phyloP scores from a whole-genome alignment of 345 rosid species.

The Salix purpurea region DNA sequence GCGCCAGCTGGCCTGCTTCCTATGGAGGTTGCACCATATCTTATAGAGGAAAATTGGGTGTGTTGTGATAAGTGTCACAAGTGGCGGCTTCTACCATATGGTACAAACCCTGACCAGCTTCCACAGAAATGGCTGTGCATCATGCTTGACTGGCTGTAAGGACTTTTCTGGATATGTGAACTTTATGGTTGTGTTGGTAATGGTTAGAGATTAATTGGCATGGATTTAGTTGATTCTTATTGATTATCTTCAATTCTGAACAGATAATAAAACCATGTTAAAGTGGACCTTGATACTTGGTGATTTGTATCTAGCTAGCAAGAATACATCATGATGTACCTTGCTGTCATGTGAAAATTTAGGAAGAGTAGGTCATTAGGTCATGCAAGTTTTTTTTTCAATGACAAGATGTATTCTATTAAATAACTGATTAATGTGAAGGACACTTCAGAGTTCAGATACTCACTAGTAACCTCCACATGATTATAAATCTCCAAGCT shows the following conservation, averaged over 20 bases:
- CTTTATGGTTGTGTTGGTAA: background rate
- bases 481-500: background rate
- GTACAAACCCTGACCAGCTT: slow-evolving; percentile 48
- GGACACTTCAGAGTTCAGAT: background rate
- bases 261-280: background rate
- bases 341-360: background rate
- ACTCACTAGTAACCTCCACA: background rate
- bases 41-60: slow-evolving; percentile 74
- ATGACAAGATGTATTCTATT: background rate
- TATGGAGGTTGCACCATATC: slow-evolving; percentile 33
- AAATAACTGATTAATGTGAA: background rate
- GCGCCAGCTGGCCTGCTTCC: slow-evolving; percentile 19
- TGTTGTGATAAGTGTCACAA: slow-evolving; percentile 73
- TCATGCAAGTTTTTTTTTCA: background rate
- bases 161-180: slow-evolving; percentile 7
- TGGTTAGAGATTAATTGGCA: background rate
- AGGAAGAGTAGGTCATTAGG: background rate
- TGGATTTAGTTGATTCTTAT: background rate
- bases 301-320: background rate
- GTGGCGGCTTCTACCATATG: slow-evolving; percentile 85
- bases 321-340: background rate
- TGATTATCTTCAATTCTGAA: background rate
- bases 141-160: slow-evolving; percentile 96
- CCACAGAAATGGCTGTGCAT: slow-evolving; percentile 85
- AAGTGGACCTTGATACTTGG: background rate